Percentiles rank a stretch among this genome's conserved stretches.
Evolutionary conservation across 78 protist species (phyloP).

Genomic region (Emiliania huxleyi): DNA sequence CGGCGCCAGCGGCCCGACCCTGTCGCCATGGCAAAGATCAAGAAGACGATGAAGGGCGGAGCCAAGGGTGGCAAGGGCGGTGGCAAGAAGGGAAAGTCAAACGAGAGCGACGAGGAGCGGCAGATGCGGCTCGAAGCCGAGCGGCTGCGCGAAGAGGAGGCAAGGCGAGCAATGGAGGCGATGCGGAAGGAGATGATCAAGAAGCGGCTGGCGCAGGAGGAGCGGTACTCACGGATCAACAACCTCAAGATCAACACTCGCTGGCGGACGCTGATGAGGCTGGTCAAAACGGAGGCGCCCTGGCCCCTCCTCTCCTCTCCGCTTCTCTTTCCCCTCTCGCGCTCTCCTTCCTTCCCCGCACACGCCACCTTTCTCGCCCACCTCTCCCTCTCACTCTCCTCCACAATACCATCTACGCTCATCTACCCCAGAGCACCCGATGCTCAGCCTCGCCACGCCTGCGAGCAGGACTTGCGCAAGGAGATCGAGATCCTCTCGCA

Average conservation of each 20-base stretch:
- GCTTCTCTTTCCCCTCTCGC: no score
- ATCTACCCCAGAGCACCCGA: no score
- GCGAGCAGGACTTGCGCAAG: constrained; percentile 56
- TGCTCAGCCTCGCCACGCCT: no score
- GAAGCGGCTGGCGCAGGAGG: constrained; percentile 51
- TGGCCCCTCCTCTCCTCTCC: no score
- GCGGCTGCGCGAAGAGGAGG: constrained; percentile 22
- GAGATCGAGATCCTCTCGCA: constrained; percentile 67
- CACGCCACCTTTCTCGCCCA: no score
- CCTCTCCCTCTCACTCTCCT: no score
- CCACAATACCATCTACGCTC: no score
- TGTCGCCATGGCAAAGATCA: constrained; percentile 20
- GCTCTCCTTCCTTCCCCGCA: no score
- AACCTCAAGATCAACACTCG: constrained; percentile 36
- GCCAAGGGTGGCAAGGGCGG: neutral
- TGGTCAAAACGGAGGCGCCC: no score
- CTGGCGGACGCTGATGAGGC: constrained; percentile 61
- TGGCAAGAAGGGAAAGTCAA: constrained; percentile 16
- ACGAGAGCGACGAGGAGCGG: constrained; percentile 10
- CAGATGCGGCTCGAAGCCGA: neutral
- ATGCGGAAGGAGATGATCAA: neutral
- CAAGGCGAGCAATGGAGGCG: neutral
- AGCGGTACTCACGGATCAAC: constrained; percentile 16
- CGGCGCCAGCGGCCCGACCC: no score
- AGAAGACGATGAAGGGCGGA: constrained; percentile 9